These are phyloP conservation scores for Phragmites australis DNA, from an alignment of 176 grass and related monocot genomes.

Conservation along the genomic window DNA sequence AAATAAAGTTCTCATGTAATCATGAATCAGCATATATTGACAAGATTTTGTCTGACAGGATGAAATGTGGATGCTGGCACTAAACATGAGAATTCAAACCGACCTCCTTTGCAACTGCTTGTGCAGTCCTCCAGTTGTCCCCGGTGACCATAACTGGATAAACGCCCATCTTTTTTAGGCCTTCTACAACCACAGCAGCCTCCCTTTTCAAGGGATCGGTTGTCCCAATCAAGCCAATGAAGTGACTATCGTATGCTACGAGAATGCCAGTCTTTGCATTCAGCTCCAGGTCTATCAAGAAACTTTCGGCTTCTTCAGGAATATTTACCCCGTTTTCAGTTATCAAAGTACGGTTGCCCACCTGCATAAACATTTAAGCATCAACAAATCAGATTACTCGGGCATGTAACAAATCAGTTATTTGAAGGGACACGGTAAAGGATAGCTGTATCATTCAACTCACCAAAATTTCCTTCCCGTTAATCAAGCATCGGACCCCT, in stretches of 20 bases:
- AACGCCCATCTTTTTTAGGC: conserved; percentile 83
- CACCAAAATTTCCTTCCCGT: conserved; percentile 79
- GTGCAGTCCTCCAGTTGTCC: conserved; percentile 87
- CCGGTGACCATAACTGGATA: conserved; percentile 93
- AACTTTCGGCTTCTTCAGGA: conserved; percentile 73
- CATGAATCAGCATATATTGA: background rate
- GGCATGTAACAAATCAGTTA: background rate
- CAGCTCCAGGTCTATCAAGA: conserved; percentile 76
- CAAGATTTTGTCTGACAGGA: background rate
- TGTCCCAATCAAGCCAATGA: conserved; percentile 77
- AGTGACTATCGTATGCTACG: conserved; percentile 63
- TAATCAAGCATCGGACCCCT: conserved; percentile 73
- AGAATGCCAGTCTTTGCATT: conserved; percentile 87
- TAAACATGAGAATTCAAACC: conserved; percentile 27
- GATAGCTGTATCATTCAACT: conserved; percentile 25
- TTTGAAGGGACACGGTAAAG: background rate
- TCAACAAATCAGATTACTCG: conserved; percentile 12
- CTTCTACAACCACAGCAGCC: conserved; percentile 80
- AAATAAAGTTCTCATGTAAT: background rate
- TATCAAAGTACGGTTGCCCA: conserved; percentile 83
- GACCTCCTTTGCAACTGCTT: conserved; percentile 89
- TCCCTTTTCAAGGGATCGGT: conserved; percentile 97
- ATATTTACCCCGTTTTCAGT: conserved; percentile 68
- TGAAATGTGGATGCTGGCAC: conserved; percentile 1
- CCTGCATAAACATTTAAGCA: conserved; percentile 49